These are phyloP conservation scores for Cochlearia excelsa DNA, from an alignment of 345 rosid species.

Conservation along the genomic window DNA sequence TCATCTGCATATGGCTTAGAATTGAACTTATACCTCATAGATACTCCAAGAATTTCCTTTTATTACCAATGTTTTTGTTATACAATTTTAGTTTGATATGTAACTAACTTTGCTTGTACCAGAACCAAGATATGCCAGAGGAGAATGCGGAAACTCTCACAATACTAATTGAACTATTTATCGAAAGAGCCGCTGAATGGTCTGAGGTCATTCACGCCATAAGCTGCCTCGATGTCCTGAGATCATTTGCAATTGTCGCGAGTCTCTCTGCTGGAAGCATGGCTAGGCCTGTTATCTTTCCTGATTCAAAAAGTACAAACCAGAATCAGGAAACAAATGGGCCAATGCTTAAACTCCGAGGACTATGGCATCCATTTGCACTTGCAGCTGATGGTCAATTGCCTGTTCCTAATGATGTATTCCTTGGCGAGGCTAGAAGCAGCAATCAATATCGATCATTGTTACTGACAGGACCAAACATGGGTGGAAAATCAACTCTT, in stretches of 20 bases:
- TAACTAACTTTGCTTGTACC: constrained; percentile 29
- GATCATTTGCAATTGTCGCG: constrained; percentile 69
- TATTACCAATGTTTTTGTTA: not conserved
- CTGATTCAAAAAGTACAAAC: constrained; percentile 40
- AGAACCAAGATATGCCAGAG: constrained; percentile 76
- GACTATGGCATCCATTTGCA: constrained; percentile 94
- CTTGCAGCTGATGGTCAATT: constrained; percentile 59
- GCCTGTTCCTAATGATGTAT: constrained; percentile 77
- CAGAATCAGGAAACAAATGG: constrained; percentile 42
- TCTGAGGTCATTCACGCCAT: constrained; percentile 68
- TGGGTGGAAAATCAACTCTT: constrained; percentile 99
- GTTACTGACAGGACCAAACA: constrained; percentile 91
- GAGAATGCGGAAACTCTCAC: constrained; percentile 72
- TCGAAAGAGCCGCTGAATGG: constrained; percentile 80
- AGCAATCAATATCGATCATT: constrained; percentile 53
- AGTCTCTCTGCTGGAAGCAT: constrained; percentile 59
- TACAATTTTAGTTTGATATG: constrained; percentile 15
- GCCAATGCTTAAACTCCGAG: constrained; percentile 63
- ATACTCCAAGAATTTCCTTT: not conserved
- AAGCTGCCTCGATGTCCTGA: constrained; percentile 68
- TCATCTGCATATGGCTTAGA: constrained; percentile 5
- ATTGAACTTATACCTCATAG: not conserved
- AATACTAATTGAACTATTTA: constrained; percentile 67
- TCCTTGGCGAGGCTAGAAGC: constrained; percentile 61
- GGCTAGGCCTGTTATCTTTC: constrained; percentile 63